phyloP scores from a whole-genome alignment of 2,329 filamentous ascomycete species.

The Colletotrichum spaethianum region DNA sequence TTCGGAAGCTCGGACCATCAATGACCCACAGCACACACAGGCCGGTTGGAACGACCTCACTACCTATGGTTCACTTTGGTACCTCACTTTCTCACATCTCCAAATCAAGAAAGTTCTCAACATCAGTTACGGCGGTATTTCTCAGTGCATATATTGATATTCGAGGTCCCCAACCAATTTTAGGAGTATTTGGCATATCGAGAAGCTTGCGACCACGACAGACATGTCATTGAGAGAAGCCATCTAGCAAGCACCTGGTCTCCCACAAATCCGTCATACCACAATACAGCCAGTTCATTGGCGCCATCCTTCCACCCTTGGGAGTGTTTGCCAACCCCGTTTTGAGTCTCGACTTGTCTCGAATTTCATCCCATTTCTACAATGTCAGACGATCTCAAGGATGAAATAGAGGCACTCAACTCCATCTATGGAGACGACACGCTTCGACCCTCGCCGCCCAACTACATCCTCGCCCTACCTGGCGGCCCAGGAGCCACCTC shows the following conservation, averaged over 20 bases:
- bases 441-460: slow-evolving; percentile 59
- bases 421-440: slow-evolving; percentile 84
- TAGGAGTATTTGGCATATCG: background rate
- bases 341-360: too few species aligned
- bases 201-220: background rate
- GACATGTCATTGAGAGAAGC: background rate
- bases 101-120: background rate
- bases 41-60: background rate
- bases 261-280: background rate
- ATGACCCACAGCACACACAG: background rate
- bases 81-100: background rate
- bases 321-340: background rate
- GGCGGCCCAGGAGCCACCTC: slow-evolving; percentile 67
- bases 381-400: slow-evolving; percentile 53
- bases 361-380: background rate
- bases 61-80: background rate
- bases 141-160: background rate
- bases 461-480: slow-evolving; percentile 78
- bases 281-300: background rate
- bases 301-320: background rate
- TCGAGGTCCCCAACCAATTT: background rate
- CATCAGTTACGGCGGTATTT: background rate
- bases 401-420: slow-evolving; percentile 87
- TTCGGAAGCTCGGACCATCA: slow-evolving; percentile 1
- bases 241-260: background rate